Percentiles rank a stretch among this genome's conserved stretches.
Conservation (phyloP, 148 eudicot species). For the Rhododendron griersonianum region DNA sequence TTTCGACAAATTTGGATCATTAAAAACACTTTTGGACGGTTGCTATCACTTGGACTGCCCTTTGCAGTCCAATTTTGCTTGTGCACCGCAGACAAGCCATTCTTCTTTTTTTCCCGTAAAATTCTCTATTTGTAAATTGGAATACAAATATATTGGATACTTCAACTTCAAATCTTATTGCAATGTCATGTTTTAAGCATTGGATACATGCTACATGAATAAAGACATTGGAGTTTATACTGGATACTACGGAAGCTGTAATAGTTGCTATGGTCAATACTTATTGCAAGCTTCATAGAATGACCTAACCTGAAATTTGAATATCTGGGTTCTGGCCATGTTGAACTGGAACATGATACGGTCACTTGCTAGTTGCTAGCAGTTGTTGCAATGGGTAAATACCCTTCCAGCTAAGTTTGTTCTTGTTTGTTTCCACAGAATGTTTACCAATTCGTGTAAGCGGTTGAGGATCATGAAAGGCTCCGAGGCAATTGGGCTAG, state of each 20-base stretch:
- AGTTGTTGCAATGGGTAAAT: neutral
- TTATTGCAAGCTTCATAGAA: neutral
- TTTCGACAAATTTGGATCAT: too few relatives aligned
- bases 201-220: neutral
- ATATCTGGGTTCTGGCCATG: neutral
- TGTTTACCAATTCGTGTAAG: conserved; percentile 46
- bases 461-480: conserved; percentile 61
- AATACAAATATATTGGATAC: neutral
- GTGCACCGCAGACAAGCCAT: neutral
- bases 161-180: neutral
- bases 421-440: conserved; percentile 19
- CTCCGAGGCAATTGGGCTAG: conserved; percentile 58
- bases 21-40: too few relatives aligned
- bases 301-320: neutral
- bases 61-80: too few relatives aligned
- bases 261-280: neutral
- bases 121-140: neutral
- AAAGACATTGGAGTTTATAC: neutral
- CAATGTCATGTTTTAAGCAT: neutral
- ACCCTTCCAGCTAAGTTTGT: neutral
- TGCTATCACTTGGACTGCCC: neutral
- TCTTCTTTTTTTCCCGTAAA: neutral
- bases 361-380: neutral
- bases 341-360: neutral
- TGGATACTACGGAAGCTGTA: neutral